Evolutionary conservation across 1,139 yeast genomes (phyloP), one percentile per base, ranked within the genome.

Genomic region (Geotrichum bryndzae): DNA sequence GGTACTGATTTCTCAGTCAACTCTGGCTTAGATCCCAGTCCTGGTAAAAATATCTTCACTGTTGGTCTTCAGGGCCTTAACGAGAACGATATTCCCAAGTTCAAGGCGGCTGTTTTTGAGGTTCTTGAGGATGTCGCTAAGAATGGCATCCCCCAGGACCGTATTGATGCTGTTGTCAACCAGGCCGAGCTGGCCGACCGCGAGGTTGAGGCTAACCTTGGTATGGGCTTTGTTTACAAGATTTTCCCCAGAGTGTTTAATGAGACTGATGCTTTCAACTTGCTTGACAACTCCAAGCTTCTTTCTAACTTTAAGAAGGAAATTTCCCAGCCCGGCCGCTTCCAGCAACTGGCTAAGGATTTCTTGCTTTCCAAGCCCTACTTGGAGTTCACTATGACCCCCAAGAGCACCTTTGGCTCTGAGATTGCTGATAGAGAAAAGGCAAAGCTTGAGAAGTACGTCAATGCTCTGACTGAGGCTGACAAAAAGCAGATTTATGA

Each of bases 1-100:
- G 98, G 96, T 52, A 85, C 89, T 57, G 98, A 94, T 68, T 94
- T 87, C 73, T 79, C 95, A 0, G 89, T 92, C 6, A 95, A 95
- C 70, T 80, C 96, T 0, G 99, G 99, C 0, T 79, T 90, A 58
- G 98, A 94, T 65, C 81, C 89, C 1, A 85, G 91, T 55, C 88
- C 97, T 8, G 87, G 92, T 0, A 82, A 84, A 57, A 84, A 89
- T 63, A 79, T 94, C 57, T 87, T 94, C 69, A 87, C 96, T 1
- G 78, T 94, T 63, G 99, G 99, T 5, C 79, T 90, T 41, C 95
- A 88, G 70, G 96, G 96, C 11, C 79, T 91, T 58, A 74, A 82
- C 7, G 74, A 78, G 48, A 80, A 80, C 38, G 82, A 84, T 54
- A 79, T 83, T 1, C 75, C 78, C 1, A 74, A 71, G 25, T 72